Evolutionary conservation across 2,329 filamentous ascomycete species (phyloP).

Genomic region (Verticillium klebahnii): DNA sequence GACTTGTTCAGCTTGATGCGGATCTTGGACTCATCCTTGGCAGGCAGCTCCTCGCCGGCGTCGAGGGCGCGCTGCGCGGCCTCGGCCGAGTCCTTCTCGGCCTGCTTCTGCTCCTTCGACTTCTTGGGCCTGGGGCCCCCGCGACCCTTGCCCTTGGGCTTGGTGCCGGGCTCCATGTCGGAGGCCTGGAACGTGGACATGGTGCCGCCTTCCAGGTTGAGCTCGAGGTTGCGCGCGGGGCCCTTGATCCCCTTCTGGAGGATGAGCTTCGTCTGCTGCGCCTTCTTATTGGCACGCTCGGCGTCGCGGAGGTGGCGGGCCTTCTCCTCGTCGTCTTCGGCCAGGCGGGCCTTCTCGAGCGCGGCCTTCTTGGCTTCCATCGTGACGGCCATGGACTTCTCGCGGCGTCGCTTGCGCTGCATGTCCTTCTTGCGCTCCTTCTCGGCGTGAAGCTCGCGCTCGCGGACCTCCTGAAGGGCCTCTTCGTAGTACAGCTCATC

Average conservation of each 20-base stretch:
- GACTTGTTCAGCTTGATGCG: slow-evolving; percentile 58
- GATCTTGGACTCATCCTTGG: slow-evolving; percentile 55
- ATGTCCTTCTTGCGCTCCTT: slow-evolving; percentile 99
- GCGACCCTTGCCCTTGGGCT: slow-evolving; percentile 45
- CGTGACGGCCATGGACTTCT: slow-evolving; percentile 92
- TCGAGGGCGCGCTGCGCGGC: slow-evolving; percentile 82
- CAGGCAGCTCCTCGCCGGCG: slow-evolving; percentile 67
- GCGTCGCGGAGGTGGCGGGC: slow-evolving; percentile 79
- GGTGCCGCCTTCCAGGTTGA: slow-evolving; percentile 78
- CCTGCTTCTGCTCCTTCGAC: slow-evolving; percentile 80
- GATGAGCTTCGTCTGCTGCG: slow-evolving; percentile 81
- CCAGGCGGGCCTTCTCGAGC: slow-evolving; percentile 70
- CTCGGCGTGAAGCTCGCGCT: slow-evolving; percentile 85
- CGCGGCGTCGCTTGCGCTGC: slow-evolving; percentile 91
- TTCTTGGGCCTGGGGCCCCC: slow-evolving; percentile 76
- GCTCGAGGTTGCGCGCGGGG: slow-evolving; percentile 64
- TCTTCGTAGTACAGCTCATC: slow-evolving; percentile 72
- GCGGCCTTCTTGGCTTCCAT: slow-evolving; percentile 87
- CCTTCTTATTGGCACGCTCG: slow-evolving; percentile 88
- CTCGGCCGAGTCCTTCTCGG: slow-evolving; percentile 77
- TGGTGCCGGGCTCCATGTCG: slow-evolving; percentile 46
- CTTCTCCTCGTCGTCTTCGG: slow-evolving; percentile 77
- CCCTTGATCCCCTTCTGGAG: slow-evolving; percentile 83
- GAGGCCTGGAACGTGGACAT: slow-evolving; percentile 78
- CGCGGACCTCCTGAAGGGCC: slow-evolving; percentile 80